phyloP scores from a whole-genome alignment of 352 stramenopile species.

The Pythium sukuiense region DNA sequence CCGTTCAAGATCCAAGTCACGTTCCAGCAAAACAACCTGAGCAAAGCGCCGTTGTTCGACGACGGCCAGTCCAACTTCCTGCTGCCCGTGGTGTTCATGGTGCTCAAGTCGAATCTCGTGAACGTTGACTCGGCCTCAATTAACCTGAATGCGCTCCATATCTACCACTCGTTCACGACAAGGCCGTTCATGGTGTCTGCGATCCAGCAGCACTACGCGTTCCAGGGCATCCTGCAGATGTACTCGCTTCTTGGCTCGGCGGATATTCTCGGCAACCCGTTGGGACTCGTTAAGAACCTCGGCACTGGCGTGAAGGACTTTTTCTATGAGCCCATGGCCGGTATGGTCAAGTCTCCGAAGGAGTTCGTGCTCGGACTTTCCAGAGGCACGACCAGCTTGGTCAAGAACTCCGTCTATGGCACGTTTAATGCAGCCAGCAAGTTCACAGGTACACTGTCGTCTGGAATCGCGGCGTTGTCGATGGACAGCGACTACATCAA shows the following conservation, averaged over 20 bases:
- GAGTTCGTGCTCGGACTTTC: slow-evolving; percentile 89
- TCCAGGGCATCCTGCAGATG: slow-evolving; percentile 77
- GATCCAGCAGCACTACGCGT: slow-evolving; percentile 80
- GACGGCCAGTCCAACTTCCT: slow-evolving; percentile 41
- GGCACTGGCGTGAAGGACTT: slow-evolving; percentile 89
- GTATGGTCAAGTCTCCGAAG: slow-evolving; percentile 82
- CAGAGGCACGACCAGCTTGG: slow-evolving; percentile 85
- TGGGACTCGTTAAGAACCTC: slow-evolving; percentile 87
- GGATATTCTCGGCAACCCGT: slow-evolving; percentile 90
- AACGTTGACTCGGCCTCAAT: slow-evolving; percentile 81
- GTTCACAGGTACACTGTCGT: slow-evolving; percentile 91
- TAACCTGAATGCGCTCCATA: slow-evolving; percentile 81
- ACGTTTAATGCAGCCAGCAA: slow-evolving; percentile 94
- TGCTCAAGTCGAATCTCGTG: slow-evolving; percentile 63
- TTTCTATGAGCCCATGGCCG: slow-evolving; percentile 89
- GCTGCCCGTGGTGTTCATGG: slow-evolving; percentile 53
- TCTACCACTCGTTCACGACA: slow-evolving; percentile 81
- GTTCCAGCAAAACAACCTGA: slow-evolving; percentile 66
- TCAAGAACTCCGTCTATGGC: slow-evolving; percentile 90
- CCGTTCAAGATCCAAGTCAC: slow-evolving; percentile 79
- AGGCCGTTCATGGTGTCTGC: slow-evolving; percentile 66
- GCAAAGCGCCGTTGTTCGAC: slow-evolving; percentile 41
- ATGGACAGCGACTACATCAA: slow-evolving; percentile 90
- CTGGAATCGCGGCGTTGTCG: slow-evolving; percentile 87
- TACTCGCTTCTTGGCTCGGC: slow-evolving; percentile 72